These are phyloP conservation scores for Metschnikowia lachancei DNA, from an alignment of 805 yeast genomes.

Conservation along the genomic window DNA sequence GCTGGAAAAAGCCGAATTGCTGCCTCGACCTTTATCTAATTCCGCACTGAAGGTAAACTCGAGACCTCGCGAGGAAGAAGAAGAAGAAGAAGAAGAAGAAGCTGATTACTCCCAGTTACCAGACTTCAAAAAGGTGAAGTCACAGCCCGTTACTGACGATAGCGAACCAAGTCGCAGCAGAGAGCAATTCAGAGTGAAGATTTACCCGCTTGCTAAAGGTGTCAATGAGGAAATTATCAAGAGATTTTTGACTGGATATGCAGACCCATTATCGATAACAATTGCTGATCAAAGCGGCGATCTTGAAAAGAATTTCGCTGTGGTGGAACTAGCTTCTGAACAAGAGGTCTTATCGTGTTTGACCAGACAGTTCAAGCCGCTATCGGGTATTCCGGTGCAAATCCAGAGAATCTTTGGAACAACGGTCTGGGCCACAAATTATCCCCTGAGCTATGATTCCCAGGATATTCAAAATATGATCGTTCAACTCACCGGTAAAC, in stretches of 20 bases:
- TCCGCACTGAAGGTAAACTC: background rate
- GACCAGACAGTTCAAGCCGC: conserved; percentile 52
- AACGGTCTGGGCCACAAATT: conserved; percentile 73
- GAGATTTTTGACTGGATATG: conserved; percentile 59
- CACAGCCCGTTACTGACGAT: background rate
- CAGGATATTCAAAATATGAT: conserved; percentile 43
- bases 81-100: background rate
- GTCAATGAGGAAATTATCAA: conserved; percentile 39
- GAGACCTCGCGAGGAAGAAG: background rate
- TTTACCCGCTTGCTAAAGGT: conserved; percentile 44
- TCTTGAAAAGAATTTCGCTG: conserved; percentile 36
- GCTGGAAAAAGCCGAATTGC: background rate
- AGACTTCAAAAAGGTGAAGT: background rate
- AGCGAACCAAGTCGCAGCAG: conserved; percentile 43
- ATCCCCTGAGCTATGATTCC: conserved; percentile 53
- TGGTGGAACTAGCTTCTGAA: conserved; percentile 55
- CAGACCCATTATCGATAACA: conserved; percentile 43
- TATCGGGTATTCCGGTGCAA: conserved; percentile 42
- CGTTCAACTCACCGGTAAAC: conserved; percentile 29
- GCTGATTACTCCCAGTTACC: background rate
- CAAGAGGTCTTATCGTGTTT: conserved; percentile 54
- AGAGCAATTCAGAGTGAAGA: conserved; percentile 58
- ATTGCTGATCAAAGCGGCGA: conserved; percentile 4
- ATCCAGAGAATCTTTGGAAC: conserved; percentile 47
- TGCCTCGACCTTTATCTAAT: background rate